phyloP scores from a whole-genome alignment of 2,329 filamentous ascomycete species.

The Diaporthe citriasiana region DNA sequence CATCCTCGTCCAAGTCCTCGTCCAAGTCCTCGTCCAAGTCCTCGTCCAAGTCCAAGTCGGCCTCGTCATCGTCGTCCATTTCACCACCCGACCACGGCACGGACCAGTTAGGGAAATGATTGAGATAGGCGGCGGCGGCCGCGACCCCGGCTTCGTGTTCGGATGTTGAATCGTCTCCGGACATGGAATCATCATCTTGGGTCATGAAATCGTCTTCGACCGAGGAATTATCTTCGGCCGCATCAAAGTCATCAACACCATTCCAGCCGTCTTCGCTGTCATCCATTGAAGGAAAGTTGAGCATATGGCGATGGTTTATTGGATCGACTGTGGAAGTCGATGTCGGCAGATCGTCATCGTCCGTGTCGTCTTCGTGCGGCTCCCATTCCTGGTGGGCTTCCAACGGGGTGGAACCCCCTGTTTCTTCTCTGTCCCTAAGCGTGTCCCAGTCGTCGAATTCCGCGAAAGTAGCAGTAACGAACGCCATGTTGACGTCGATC shows the following conservation, averaged over 20 bases:
- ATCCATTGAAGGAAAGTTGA: too few relatives aligned
- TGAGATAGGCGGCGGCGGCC: too few relatives aligned
- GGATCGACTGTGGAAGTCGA: neutral
- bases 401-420: neutral
- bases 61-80: neutral
- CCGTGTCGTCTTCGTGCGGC: slow-evolving; percentile 27
- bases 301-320: too few relatives aligned
- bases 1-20: neutral
- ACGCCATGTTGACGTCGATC: slow-evolving; percentile 45
- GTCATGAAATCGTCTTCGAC: neutral
- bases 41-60: slow-evolving; percentile 30
- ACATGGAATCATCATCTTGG: neutral
- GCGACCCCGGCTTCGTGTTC: neutral
- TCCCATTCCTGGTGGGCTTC: slow-evolving; percentile 25
- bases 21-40: neutral
- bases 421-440: slow-evolving; percentile 12
- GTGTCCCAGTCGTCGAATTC: slow-evolving; percentile 30
- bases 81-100: neutral
- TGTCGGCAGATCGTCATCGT: neutral
- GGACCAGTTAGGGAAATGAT: neutral
- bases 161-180: too few relatives aligned
- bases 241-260: neutral
- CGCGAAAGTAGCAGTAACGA: slow-evolving; percentile 35
- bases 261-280: neutral
- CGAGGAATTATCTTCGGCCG: neutral